These are phyloP conservation scores for Lumnitzera racemosa DNA, from an alignment of 345 rosid species.

Conservation along the genomic window DNA sequence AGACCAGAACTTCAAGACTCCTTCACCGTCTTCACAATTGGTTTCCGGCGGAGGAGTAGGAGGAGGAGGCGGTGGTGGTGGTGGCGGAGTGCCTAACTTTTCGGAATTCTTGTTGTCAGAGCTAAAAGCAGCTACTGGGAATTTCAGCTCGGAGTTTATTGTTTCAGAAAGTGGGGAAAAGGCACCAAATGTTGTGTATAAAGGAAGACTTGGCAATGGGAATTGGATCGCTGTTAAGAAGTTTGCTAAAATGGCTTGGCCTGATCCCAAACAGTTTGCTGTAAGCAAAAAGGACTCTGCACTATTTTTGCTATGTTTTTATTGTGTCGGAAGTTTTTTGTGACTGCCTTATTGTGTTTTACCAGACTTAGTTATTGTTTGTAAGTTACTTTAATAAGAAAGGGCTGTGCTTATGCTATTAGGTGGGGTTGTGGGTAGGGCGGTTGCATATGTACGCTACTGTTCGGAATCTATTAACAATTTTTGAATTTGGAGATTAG, in stretches of 20 bases:
- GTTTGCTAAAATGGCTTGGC: conserved; percentile 37
- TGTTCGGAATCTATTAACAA: no score
- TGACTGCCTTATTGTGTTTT: no score
- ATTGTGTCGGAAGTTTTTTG: not conserved
- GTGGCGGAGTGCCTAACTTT: conserved; percentile 28
- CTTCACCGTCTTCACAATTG: conserved; percentile 12
- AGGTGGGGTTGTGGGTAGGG: no score
- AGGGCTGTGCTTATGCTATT: no score
- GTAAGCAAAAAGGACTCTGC: conserved; percentile 6
- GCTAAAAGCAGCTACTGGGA: conserved; percentile 34
- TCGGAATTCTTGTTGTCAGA: conserved; percentile 34
- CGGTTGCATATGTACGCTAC: no score
- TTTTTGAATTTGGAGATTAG: no score
- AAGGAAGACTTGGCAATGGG: conserved; percentile 23
- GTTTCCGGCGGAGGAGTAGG: not conserved
- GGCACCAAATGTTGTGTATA: conserved; percentile 36
- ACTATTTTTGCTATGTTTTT: not conserved
- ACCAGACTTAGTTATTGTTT: no score
- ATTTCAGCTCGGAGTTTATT: conserved; percentile 27
- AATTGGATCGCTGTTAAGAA: conserved; percentile 33
- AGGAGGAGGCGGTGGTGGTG: conserved; percentile 5
- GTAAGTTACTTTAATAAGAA: no score
- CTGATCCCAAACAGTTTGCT: conserved; percentile 36
- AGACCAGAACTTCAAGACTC: not conserved
- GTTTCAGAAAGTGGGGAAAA: conserved; percentile 45